phyloP scores from a whole-genome alignment of 2,329 filamentous ascomycete species.

The Ascochyta koolunga region DNA sequence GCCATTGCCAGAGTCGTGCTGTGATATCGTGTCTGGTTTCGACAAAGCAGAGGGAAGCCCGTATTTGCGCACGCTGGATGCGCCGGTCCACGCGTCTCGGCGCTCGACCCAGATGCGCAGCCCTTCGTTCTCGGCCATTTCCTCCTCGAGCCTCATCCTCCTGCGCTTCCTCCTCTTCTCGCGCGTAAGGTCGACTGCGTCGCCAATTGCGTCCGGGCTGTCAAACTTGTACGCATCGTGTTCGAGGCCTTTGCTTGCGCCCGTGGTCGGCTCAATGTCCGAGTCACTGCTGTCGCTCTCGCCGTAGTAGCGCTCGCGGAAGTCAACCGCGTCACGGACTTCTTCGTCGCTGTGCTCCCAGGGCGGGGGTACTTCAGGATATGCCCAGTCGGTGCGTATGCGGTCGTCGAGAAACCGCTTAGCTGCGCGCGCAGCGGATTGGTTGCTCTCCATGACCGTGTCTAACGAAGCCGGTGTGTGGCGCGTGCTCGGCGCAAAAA shows the following conservation, averaged over 20 bases:
- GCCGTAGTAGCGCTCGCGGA: constrained; percentile 54
- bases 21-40: not conserved
- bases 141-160: constrained; percentile 45
- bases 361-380: constrained; percentile 41
- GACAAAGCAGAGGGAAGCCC: constrained; percentile 8
- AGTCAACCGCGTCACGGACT: constrained; percentile 41
- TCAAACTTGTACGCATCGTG: constrained; percentile 51
- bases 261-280: constrained; percentile 22
- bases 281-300: constrained; percentile 36
- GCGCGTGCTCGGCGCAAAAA: not conserved
- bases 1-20: constrained; percentile 5
- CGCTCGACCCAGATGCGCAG: constrained; percentile 78
- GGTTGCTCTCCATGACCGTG: constrained; percentile 47
- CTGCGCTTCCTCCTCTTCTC: constrained; percentile 47
- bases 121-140: constrained; percentile 75
- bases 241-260: constrained; percentile 34
- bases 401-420: constrained; percentile 50
- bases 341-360: constrained; percentile 45
- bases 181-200: constrained; percentile 40
- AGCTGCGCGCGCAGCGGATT: constrained; percentile 51
- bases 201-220: constrained; percentile 52
- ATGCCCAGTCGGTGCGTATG: constrained; percentile 55
- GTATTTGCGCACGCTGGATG: constrained; percentile 56
- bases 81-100: constrained; percentile 85
- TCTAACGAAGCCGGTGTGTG: not conserved